These are phyloP conservation scores for Dalbergia cochinchinensis DNA, from an alignment of 306 rosid species.

Conservation along the genomic window DNA sequence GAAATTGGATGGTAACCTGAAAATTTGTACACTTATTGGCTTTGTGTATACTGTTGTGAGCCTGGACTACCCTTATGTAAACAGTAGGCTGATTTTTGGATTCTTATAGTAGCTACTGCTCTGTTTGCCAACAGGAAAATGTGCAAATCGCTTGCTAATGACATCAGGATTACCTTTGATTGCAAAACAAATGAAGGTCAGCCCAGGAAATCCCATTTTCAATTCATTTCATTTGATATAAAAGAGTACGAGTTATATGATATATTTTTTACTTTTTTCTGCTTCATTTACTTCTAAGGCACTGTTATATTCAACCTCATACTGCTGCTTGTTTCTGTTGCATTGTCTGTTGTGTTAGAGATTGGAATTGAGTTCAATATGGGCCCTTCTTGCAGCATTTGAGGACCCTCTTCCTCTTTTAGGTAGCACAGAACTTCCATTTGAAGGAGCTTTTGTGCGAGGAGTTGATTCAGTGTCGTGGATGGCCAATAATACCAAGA, in stretches of 20 bases:
- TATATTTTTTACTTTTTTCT: not conserved
- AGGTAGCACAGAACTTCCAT: conserved; percentile 61
- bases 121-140: conserved; percentile 70
- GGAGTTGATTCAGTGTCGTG: conserved; percentile 90
- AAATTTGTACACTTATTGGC: not conserved
- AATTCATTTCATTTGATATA: conserved; percentile 33
- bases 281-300: conserved; percentile 27
- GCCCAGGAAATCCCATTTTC: conserved; percentile 14
- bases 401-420: conserved; percentile 83
- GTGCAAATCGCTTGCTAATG: conserved; percentile 94
- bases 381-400: conserved; percentile 98
- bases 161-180: conserved; percentile 83
- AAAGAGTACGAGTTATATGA: too few relatives aligned
- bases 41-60: conserved; percentile 1
- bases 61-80: not conserved
- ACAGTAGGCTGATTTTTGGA: conserved; percentile 2
- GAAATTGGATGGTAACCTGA: not conserved
- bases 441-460: conserved; percentile 95
- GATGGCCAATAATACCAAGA: conserved; percentile 92
- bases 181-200: conserved; percentile 93
- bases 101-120: conserved; percentile 38
- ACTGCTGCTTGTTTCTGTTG: conserved; percentile 40
- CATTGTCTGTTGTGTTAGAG: conserved; percentile 60
- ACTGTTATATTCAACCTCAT: conserved; percentile 32
- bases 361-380: conserved; percentile 90